Percentiles rank a stretch among this genome's conserved stretches.
These are phyloP conservation scores for Paraphoma sp. DNA, from an alignment of 2,329 filamentous ascomycete species.

Conservation along the genomic window DNA sequence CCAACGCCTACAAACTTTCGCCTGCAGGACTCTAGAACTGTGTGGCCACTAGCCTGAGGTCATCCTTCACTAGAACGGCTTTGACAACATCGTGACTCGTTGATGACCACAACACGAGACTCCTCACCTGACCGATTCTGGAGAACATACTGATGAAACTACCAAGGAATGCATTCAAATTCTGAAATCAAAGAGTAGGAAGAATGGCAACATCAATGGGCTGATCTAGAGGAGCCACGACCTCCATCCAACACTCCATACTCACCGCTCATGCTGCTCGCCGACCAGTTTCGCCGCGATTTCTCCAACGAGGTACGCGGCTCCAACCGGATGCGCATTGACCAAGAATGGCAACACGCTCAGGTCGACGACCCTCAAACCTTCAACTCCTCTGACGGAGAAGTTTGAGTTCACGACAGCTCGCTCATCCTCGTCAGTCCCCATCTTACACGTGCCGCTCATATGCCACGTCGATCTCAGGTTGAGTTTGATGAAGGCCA, in stretches of 20 bases:
- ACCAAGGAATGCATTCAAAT: no score
- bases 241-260: background rate
- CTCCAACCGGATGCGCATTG: slow-evolving; percentile 5
- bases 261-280: background rate
- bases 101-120: no score
- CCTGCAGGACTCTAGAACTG: background rate
- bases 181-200: no score
- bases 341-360: slow-evolving; percentile 4
- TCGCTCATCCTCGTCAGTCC: background rate
- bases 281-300: background rate
- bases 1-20: background rate
- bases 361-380: slow-evolving; percentile 2
- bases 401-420: slow-evolving; percentile 1
- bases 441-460: slow-evolving; percentile 6
- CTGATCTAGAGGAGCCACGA: no score
- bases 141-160: no score
- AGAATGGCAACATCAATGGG: no score
- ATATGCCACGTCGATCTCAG: slow-evolving; percentile 2
- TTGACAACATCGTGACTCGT: no score
- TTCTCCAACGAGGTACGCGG: slow-evolving; percentile 3
- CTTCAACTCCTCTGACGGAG: background rate
- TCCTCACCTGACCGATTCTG: no score
- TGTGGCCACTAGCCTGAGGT: background rate
- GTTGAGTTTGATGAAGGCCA: slow-evolving; percentile 1
- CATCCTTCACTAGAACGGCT: no score